phyloP scores from a whole-genome alignment of 306 rosid genomes.

The Herpetospermum pedunculosum region DNA sequence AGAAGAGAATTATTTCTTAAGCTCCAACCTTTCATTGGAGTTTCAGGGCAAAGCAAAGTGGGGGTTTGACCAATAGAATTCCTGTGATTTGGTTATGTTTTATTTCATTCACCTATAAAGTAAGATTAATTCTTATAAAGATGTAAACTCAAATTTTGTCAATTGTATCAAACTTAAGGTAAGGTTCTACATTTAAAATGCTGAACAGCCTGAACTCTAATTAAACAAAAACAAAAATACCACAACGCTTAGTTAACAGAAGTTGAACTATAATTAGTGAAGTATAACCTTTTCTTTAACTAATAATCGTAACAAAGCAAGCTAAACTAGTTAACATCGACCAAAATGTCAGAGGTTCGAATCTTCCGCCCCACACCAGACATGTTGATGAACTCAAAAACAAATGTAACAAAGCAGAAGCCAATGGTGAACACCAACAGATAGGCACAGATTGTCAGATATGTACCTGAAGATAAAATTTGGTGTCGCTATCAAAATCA shows the following conservation, averaged over 20 bases:
- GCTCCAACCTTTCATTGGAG: background rate
- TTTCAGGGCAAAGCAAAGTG: background rate
- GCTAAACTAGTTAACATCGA: too few relatives aligned
- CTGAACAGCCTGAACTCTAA: background rate
- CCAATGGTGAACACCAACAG: background rate
- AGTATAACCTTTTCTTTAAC: background rate
- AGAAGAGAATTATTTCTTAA: background rate
- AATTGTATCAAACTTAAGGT: background rate
- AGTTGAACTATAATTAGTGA: background rate
- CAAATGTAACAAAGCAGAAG: background rate
- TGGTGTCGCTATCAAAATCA: constrained; percentile 28
- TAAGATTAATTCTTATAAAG: background rate
- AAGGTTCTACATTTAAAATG: background rate
- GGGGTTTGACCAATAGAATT: background rate
- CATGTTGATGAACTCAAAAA: too few relatives aligned
- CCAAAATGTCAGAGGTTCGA: too few relatives aligned
- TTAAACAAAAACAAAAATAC: background rate
- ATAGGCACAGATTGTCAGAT: background rate
- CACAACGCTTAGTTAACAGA: background rate
- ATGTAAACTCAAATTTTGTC: background rate
- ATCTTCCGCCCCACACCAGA: too few relatives aligned
- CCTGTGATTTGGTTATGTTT: background rate
- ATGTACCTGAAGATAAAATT: constrained; percentile 58
- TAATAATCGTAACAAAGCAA: background rate
- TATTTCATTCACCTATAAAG: background rate